Conservation (phyloP, 805 yeast genomes). For the Metschnikowia matae region DNA sequence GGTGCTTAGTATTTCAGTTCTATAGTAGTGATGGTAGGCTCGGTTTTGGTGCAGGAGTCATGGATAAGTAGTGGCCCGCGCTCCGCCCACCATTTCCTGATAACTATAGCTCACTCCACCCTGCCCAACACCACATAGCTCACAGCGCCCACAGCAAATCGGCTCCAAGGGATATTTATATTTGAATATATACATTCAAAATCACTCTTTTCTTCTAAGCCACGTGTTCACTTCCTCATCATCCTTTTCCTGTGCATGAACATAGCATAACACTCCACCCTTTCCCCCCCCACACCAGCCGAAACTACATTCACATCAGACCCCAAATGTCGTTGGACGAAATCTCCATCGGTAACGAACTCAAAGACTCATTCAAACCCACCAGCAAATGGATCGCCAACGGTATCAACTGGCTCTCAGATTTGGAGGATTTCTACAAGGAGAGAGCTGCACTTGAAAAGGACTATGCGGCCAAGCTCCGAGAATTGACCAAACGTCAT, state of each 20-base stretch:
- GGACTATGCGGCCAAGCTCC: slow-evolving; percentile 72
- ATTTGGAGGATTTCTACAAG: slow-evolving; percentile 75
- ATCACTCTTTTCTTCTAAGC: too few relatives aligned
- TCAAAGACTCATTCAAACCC: slow-evolving; percentile 73
- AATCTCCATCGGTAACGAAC: slow-evolving; percentile 60
- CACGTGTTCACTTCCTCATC: neutral
- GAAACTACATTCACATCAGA: neutral
- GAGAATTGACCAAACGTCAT: slow-evolving; percentile 60
- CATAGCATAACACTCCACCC: neutral
- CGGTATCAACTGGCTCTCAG: slow-evolving; percentile 71
- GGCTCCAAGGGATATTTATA: neutral
- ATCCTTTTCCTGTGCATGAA: neutral
- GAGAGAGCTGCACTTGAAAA: slow-evolving; percentile 80
- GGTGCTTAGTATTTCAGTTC: too few relatives aligned
- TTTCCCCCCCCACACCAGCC: neutral
- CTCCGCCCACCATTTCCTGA: neutral
- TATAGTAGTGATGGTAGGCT: too few relatives aligned
- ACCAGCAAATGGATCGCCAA: slow-evolving; percentile 76
- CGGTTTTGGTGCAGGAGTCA: neutral
- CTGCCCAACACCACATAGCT: neutral
- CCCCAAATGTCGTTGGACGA: slow-evolving; percentile 17
- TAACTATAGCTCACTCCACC: neutral
- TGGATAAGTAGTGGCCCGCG: slow-evolving; percentile 1
- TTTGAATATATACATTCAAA: too few relatives aligned
- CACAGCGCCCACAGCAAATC: neutral